Percentiles rank a stretch among this genome's conserved stretches.
Evolutionary conservation across 2,329 filamentous ascomycete genomes (phyloP).

Genomic region (Cladosporium velox): DNA sequence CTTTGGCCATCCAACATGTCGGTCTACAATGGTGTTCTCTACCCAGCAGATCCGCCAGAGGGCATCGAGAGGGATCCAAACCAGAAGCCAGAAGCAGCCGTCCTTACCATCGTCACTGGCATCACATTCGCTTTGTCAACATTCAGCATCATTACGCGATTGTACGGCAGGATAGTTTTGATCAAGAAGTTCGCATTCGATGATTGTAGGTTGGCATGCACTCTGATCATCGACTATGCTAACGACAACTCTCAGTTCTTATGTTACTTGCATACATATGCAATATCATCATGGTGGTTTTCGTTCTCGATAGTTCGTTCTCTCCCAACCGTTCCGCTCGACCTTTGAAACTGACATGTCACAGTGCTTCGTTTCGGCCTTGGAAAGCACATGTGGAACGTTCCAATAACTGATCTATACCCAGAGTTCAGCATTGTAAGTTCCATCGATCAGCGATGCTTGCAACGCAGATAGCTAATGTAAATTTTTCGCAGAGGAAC

Average conservation of each 20-base stretch:
- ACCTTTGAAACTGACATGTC: neutral
- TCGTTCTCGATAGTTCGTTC: conserved; percentile 12
- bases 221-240: neutral
- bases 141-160: conserved; percentile 8
- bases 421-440: conserved; percentile 11
- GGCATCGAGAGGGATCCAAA: conserved; percentile 14
- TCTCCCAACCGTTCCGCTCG: neutral
- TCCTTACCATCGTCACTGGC: conserved; percentile 10
- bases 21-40: conserved; percentile 16
- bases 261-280: conserved; percentile 16
- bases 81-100: conserved; percentile 10
- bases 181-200: conserved; percentile 18
- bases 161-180: conserved; percentile 2
- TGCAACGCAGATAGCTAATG: neutral
- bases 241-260: conserved; percentile 1
- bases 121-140: conserved; percentile 9
- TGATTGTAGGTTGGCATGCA: neutral
- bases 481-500: neutral
- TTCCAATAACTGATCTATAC: conserved; percentile 13
- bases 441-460: neutral
- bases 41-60: conserved; percentile 10
- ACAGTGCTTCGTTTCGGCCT: conserved; percentile 14
- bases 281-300: conserved; percentile 2
- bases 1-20: neutral
- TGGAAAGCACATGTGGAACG: conserved; percentile 18